These are phyloP conservation scores for Phytophthora tentaculata DNA, from an alignment of 352 stramenopile genomes.

Conservation along the genomic window DNA sequence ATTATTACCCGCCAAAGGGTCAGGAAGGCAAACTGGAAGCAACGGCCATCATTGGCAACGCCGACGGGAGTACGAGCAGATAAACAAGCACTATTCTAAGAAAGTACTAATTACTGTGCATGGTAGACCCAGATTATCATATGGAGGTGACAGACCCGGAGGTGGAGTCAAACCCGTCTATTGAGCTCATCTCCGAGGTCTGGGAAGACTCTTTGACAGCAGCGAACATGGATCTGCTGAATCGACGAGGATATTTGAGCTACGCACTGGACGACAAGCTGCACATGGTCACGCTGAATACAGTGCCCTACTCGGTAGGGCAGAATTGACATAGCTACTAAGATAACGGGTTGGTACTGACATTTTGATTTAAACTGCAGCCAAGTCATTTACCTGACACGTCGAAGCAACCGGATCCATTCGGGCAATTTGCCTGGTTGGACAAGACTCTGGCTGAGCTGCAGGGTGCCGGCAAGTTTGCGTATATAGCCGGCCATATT, in stretches of 20 bases:
- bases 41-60: constrained; percentile 85
- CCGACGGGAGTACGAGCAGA: constrained; percentile 62
- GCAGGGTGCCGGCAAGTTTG: constrained; percentile 55
- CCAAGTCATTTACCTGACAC: constrained; percentile 81
- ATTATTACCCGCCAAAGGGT: constrained; percentile 57
- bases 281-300: constrained; percentile 83
- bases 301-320: constrained; percentile 82
- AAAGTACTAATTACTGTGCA: constrained; percentile 11
- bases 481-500: constrained; percentile 93
- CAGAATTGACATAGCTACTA: neutral
- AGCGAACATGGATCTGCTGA: constrained; percentile 65
- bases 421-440: constrained; percentile 92
- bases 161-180: constrained; percentile 61
- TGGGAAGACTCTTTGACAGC: constrained; percentile 69
- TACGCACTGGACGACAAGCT: constrained; percentile 74
- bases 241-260: constrained; percentile 67
- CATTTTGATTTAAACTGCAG: constrained; percentile 32
- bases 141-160: constrained; percentile 80
- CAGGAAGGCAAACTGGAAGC: constrained; percentile 40
- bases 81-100: neutral
- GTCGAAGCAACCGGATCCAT: constrained; percentile 78
- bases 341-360: neutral
- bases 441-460: constrained; percentile 70
- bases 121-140: constrained; percentile 79
- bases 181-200: constrained; percentile 62